These are phyloP conservation scores for Vitellaria paradoxa DNA, from an alignment of 179 eudicot species.

Conservation along the genomic window DNA sequence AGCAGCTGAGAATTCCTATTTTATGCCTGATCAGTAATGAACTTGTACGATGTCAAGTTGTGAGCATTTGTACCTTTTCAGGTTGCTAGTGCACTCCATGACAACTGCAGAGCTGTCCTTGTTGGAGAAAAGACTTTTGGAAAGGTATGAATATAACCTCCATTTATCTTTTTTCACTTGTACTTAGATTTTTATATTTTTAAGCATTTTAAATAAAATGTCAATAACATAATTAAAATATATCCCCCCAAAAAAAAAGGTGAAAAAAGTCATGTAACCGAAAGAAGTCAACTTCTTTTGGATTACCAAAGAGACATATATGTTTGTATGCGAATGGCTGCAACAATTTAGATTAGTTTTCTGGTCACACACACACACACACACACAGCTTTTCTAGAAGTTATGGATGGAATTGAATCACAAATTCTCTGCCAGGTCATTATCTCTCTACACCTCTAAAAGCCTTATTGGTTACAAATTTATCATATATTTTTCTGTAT, in stretches of 20 bases:
- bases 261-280: no score
- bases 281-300: no score
- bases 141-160: slow-evolving; percentile 47
- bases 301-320: no score
- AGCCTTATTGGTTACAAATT: background rate
- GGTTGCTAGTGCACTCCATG: slow-evolving; percentile 99
- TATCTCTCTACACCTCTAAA: background rate
- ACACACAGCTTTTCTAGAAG: background rate
- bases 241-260: no score
- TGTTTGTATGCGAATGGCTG: background rate
- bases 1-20: slow-evolving; percentile 26
- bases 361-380: background rate
- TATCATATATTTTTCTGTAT: no score
- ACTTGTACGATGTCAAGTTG: background rate
- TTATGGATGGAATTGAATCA: background rate
- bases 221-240: no score
- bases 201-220: no score
- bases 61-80: slow-evolving; percentile 33
- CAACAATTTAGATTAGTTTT: background rate
- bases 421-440: background rate
- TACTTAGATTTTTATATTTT: no score
- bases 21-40: background rate
- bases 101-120: slow-evolving; percentile 93
- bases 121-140: slow-evolving; percentile 93
- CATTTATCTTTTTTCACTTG: background rate